Conservation (phyloP, 176 grass and related monocot species). For the Rhynchospora pubera region DNA sequence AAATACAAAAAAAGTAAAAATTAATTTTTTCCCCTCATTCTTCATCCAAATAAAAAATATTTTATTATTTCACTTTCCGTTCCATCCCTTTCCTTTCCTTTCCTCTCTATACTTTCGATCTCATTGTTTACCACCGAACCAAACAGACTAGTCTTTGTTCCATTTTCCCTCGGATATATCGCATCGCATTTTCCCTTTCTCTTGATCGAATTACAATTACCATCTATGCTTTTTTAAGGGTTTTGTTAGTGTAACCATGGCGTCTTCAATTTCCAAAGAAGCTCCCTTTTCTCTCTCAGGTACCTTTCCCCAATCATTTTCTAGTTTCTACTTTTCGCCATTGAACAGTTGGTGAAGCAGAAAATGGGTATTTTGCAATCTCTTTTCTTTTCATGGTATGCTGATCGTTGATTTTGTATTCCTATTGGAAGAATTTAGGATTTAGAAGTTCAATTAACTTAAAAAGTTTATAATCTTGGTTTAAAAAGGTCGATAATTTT, state of each 20-base stretch:
- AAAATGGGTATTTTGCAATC: neutral
- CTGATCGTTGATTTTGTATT: neutral
- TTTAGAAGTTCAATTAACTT: neutral
- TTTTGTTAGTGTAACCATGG: constrained; percentile 2
- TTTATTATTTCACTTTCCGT: no score
- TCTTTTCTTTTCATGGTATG: neutral
- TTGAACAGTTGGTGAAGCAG: neutral
- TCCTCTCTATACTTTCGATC: no score
- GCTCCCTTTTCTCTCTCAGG: constrained; percentile 8
- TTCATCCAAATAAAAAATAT: no score
- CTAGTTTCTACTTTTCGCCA: neutral
- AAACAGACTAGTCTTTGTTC: neutral
- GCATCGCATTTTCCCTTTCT: neutral
- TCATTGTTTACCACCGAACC: no score
- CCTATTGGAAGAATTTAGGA: neutral
- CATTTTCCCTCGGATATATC: neutral
- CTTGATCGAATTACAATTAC: neutral
- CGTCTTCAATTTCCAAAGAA: neutral
- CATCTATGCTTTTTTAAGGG: neutral
- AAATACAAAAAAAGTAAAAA: no score
- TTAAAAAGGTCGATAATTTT: neutral
- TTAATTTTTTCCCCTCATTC: no score
- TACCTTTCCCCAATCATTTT: neutral
- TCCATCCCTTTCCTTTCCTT: no score
- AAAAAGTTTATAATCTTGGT: neutral